phyloP scores from a whole-genome alignment of 345 rosid genomes.

The Lagerstroemia speciosa region DNA sequence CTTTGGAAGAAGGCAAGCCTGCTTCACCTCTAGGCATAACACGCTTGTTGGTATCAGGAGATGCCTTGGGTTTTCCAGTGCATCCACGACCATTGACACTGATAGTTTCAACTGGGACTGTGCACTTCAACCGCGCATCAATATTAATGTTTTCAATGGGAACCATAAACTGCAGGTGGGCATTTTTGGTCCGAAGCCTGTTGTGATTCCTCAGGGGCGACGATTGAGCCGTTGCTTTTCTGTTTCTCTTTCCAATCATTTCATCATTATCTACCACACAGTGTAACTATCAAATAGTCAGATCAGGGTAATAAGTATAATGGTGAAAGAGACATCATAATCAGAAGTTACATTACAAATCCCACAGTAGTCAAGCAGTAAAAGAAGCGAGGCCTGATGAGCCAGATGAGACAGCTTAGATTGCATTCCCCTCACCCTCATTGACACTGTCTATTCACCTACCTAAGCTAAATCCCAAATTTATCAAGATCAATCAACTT shows the following conservation, averaged over 20 bases:
- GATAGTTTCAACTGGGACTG: conserved; percentile 4
- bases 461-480: neutral
- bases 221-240: conserved; percentile 15
- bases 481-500: neutral
- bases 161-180: conserved; percentile 14
- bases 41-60: conserved; percentile 10
- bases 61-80: conserved; percentile 17
- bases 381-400: neutral
- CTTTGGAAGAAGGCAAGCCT: conserved; percentile 6
- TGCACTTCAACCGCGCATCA: neutral
- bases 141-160: neutral
- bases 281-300: neutral
- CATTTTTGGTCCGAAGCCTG: conserved; percentile 22
- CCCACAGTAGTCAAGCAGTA: neutral
- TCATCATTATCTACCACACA: conserved; percentile 38
- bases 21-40: conserved; percentile 15
- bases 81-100: conserved; percentile 8
- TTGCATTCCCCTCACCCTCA: neutral
- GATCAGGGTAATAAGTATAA: neutral
- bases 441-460: neutral
- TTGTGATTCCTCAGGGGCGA: conserved; percentile 22
- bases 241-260: conserved; percentile 37
- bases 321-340: neutral
- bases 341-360: neutral
- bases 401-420: too few relatives aligned